Conservation (phyloP, 495 filamentous ascomycete species). For the Aspergillus asperescens region DNA sequence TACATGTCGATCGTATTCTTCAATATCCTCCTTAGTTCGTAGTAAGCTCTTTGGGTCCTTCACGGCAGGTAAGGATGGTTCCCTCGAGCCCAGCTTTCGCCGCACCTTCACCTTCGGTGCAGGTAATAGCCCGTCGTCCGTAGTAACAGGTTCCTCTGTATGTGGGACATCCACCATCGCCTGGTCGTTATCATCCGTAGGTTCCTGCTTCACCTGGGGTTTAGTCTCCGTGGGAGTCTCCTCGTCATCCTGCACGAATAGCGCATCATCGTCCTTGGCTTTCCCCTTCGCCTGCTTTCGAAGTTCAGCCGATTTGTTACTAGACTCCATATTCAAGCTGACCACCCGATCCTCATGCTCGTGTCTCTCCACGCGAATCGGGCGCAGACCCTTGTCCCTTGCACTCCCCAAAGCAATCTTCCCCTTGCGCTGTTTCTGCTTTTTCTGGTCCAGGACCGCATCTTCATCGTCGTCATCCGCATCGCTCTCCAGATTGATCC, state of each 20-base stretch:
- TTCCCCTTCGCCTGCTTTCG: constrained; percentile 34
- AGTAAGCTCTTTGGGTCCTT: constrained; percentile 36
- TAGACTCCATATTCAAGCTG: constrained; percentile 50
- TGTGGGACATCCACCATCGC: constrained; percentile 32
- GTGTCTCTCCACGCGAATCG: constrained; percentile 46
- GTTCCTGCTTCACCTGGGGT: constrained; percentile 42
- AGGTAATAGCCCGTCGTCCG: constrained; percentile 38
- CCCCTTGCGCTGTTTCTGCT: constrained; percentile 32
- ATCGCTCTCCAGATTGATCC: constrained; percentile 46
- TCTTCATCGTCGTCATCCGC: constrained; percentile 19
- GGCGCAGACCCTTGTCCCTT: constrained; percentile 33
- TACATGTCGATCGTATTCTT: constrained; percentile 42
- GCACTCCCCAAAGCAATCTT: not conserved
- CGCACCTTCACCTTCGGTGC: constrained; percentile 38
- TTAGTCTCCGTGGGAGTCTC: constrained; percentile 18
- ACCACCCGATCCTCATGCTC: constrained; percentile 48
- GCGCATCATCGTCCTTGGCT: constrained; percentile 24
- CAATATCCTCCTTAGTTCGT: constrained; percentile 43
- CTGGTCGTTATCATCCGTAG: constrained; percentile 37
- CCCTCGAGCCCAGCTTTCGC: constrained; percentile 26
- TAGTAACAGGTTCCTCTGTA: constrained; percentile 21
- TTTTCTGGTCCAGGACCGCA: constrained; percentile 25
- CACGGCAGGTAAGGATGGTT: constrained; percentile 13
- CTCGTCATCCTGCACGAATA: constrained; percentile 28
- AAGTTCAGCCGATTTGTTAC: constrained; percentile 40